Conservation (phyloP, 257 asterid genomes). For the Vinca minor region DNA sequence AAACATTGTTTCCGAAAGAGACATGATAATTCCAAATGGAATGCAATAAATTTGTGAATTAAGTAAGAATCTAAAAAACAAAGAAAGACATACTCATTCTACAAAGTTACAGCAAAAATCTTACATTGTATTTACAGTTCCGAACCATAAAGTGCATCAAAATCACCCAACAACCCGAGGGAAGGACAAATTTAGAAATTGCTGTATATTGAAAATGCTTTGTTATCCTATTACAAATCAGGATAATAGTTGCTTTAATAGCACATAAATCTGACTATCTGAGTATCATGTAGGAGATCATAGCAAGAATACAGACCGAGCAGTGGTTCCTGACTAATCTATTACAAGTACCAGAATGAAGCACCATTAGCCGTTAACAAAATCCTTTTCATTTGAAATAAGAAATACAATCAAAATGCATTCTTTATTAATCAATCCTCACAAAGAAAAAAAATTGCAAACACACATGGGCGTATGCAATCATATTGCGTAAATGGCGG, state of each 20-base stretch:
- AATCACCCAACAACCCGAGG: not conserved
- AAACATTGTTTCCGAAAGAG: no score
- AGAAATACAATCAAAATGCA: not conserved
- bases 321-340: not conserved
- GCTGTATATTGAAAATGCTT: not conserved
- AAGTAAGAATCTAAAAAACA: not conserved
- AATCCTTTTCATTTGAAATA: not conserved
- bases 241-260: no score
- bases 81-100: not conserved
- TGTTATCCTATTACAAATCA: not conserved
- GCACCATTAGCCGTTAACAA: not conserved
- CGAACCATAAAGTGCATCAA: not conserved
- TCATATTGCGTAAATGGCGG: not conserved
- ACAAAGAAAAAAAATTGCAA: not conserved
- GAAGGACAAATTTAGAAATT: not conserved
- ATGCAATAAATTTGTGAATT: not conserved
- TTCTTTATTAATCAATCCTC: not conserved
- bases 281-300: not conserved
- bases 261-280: not conserved
- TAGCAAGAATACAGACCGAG: not conserved
- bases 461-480: not conserved
- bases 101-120: not conserved
- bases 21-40: not conserved
- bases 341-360: not conserved
- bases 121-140: not conserved